These are phyloP conservation scores for Saksenaea oblongispora DNA, from an alignment of 371 early-diverging fungal genomes.

Conservation along the genomic window DNA sequence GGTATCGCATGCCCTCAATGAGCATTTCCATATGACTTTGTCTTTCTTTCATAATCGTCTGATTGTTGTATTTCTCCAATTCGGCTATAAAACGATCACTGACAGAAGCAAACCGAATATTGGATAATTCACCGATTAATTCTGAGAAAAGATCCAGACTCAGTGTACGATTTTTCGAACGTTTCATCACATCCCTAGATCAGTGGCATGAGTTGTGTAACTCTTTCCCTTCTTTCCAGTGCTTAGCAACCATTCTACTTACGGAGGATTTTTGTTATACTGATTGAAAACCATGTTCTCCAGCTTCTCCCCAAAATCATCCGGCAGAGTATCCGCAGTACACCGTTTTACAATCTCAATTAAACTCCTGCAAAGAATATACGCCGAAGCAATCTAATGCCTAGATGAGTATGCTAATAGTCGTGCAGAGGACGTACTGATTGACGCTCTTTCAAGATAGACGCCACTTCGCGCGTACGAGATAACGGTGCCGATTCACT, in stretches of 20 bases:
- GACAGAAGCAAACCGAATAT: slow-evolving; percentile 87
- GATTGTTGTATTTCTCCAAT: slow-evolving; percentile 71
- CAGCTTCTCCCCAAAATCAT: slow-evolving; percentile 85
- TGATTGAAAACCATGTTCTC: slow-evolving; percentile 94
- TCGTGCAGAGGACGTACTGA: slow-evolving; percentile 32
- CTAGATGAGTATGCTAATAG: slow-evolving; percentile 15
- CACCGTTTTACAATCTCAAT: slow-evolving; percentile 82
- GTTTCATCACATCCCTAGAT: slow-evolving; percentile 69
- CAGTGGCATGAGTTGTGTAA: neutral
- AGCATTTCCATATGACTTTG: slow-evolving; percentile 86
- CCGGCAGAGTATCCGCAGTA: slow-evolving; percentile 71
- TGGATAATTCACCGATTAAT: slow-evolving; percentile 86
- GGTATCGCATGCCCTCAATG: slow-evolving; percentile 86
- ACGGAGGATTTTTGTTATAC: slow-evolving; percentile 87
- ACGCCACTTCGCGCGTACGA: slow-evolving; percentile 39
- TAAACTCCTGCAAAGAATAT: slow-evolving; percentile 86
- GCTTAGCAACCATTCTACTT: slow-evolving; percentile 31
- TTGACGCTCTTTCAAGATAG: slow-evolving; percentile 51
- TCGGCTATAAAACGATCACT: slow-evolving; percentile 93
- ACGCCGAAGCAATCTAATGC: slow-evolving; percentile 79
- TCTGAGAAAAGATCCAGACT: slow-evolving; percentile 89
- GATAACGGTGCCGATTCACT: slow-evolving; percentile 50
- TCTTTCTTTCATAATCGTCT: slow-evolving; percentile 56
- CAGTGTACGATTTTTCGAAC: slow-evolving; percentile 81
- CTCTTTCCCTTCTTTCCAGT: neutral